These are phyloP conservation scores for Pleoardoris graminearum DNA, from an alignment of 2,329 filamentous ascomycete genomes.

Conservation along the genomic window DNA sequence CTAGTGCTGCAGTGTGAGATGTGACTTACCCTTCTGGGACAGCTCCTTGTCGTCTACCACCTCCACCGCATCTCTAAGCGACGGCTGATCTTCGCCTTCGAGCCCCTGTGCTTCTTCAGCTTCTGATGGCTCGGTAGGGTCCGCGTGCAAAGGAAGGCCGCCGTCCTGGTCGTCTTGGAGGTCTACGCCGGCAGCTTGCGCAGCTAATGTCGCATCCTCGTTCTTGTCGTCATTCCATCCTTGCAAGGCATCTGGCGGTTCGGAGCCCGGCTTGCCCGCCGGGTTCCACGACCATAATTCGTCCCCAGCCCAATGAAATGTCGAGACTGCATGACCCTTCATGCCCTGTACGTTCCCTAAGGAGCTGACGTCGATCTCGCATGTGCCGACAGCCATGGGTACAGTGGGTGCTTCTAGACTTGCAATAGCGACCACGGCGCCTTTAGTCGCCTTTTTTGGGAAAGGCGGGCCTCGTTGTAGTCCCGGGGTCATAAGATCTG, in stretches of 20 bases:
- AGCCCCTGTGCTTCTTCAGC: slow-evolving; percentile 39
- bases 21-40: slow-evolving; percentile 57
- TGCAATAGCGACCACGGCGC: slow-evolving; percentile 65
- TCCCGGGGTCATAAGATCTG: slow-evolving; percentile 71
- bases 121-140: slow-evolving; percentile 33
- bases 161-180: slow-evolving; percentile 53
- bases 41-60: slow-evolving; percentile 55
- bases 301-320: slow-evolving; percentile 69
- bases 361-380: slow-evolving; percentile 63
- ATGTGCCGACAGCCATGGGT: slow-evolving; percentile 66
- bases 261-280: slow-evolving; percentile 56
- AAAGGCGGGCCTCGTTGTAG: slow-evolving; percentile 67
- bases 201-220: slow-evolving; percentile 41
- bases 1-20: background rate
- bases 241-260: slow-evolving; percentile 57
- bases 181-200: slow-evolving; percentile 47
- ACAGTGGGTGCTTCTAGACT: slow-evolving; percentile 63
- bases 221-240: slow-evolving; percentile 53
- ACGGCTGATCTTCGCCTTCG: slow-evolving; percentile 40
- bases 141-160: slow-evolving; percentile 44
- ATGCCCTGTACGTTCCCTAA: slow-evolving; percentile 60
- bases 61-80: slow-evolving; percentile 39
- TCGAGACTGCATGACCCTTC: slow-evolving; percentile 67
- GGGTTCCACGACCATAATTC: slow-evolving; percentile 69
- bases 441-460: slow-evolving; percentile 61